Evolutionary conservation across 768 basidiomycete genomes (phyloP).

Genomic region (Pholiota molesta): DNA sequence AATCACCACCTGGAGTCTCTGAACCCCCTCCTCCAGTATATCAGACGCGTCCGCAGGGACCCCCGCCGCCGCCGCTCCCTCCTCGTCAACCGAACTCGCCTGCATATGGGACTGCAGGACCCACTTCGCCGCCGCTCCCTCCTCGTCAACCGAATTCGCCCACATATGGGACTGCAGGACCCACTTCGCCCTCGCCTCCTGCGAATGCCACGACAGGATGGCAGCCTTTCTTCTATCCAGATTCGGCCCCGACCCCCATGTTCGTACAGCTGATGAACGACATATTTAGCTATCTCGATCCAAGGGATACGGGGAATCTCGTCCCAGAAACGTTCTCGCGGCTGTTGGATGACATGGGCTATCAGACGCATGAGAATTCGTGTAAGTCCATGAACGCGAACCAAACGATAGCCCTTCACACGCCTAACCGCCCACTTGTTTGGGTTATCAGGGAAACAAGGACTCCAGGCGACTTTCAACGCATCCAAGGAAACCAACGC

Average conservation of each 20-base stretch:
- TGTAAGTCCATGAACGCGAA: conserved; percentile 3
- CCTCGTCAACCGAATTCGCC: neutral
- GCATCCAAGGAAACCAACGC: conserved; percentile 15
- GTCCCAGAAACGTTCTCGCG: conserved; percentile 15
- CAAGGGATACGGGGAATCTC: conserved; percentile 11
- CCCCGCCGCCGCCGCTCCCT: neutral
- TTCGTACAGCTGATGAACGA: conserved; percentile 14
- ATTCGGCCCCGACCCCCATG: conserved; percentile 5
- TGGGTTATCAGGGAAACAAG: conserved; percentile 10
- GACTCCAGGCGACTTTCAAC: conserved; percentile 5
- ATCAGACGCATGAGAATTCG: conserved; percentile 13
- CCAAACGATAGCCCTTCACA: neutral
- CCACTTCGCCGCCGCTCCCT: neutral
- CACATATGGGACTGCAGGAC: neutral
- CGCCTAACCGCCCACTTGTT: neutral
- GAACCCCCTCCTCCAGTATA: neutral
- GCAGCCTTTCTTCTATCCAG: conserved; percentile 14
- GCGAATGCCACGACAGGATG: conserved; percentile 1
- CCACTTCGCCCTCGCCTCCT: neutral
- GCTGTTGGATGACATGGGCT: conserved; percentile 15
- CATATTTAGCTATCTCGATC: conserved; percentile 15
- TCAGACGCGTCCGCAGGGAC: neutral
- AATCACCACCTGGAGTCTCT: neutral
- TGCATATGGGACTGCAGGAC: neutral
- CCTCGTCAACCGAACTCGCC: neutral